These are phyloP conservation scores for Senna tora DNA, from an alignment of 306 rosid species.

Conservation along the genomic window DNA sequence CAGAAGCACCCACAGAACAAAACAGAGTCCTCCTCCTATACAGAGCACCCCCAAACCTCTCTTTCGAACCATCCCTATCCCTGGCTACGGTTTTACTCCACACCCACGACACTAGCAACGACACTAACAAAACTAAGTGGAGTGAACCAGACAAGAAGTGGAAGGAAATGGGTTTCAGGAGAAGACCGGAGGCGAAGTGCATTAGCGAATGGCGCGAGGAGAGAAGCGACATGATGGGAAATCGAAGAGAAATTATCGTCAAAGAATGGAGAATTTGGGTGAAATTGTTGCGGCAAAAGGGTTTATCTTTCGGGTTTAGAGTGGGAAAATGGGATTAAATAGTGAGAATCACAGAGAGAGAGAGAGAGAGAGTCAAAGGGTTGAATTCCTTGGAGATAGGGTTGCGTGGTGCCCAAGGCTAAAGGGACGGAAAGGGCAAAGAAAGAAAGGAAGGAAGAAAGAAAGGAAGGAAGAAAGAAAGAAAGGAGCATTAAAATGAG, in stretches of 20 bases:
- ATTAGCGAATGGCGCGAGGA: constrained; percentile 5
- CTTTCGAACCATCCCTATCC: constrained; percentile 30
- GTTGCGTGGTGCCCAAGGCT: constrained; percentile 44
- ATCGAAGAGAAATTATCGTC: not conserved
- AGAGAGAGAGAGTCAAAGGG: constrained; percentile 6
- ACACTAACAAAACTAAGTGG: constrained; percentile 40
- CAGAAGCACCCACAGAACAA: constrained; percentile 44
- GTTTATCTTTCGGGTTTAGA: not conserved
- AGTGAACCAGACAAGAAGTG: constrained; percentile 36
- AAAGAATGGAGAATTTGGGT: not conserved
- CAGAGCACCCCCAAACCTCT: not conserved
- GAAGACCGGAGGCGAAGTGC: constrained; percentile 27
- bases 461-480: too few species aligned
- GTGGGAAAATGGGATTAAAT: not conserved
- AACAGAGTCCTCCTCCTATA: constrained; percentile 30
- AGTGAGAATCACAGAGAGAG: not conserved
- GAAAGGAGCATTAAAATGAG: too few species aligned
- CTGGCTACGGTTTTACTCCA: constrained; percentile 17
- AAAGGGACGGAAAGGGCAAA: not conserved
- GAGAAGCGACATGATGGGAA: constrained; percentile 23
- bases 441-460: not conserved
- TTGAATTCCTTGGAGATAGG: not conserved
- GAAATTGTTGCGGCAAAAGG: not conserved
- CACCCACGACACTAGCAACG: constrained; percentile 33
- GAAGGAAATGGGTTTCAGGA: constrained; percentile 45